A percentile compares a stretch with the other conserved stretches of the same genome.
Evolutionary conservation across 2,329 filamentous ascomycete genomes (phyloP).

Genomic region (Hyphodiscus sp.): DNA sequence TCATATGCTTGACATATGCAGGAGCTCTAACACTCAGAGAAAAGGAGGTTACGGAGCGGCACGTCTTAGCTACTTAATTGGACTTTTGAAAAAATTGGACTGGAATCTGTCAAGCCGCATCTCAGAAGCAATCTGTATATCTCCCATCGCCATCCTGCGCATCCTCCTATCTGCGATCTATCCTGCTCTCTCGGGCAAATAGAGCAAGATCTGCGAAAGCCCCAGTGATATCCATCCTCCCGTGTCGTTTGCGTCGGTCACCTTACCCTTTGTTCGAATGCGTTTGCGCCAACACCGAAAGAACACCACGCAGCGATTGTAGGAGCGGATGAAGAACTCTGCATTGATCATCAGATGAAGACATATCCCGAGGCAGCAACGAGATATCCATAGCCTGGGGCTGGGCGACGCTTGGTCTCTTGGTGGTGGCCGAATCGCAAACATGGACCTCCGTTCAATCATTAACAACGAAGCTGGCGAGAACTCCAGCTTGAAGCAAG

Average conservation of each 20-base stretch:
- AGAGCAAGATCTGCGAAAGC: slow-evolving; percentile 3
- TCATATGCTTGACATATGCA: slow-evolving; percentile 1
- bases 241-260: slow-evolving; percentile 6
- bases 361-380: slow-evolving; percentile 9
- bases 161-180: slow-evolving; percentile 5
- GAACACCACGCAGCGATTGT: slow-evolving; percentile 7
- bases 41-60: neutral
- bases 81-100: slow-evolving; percentile 8
- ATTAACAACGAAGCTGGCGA: slow-evolving; percentile 37
- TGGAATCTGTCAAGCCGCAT: slow-evolving; percentile 5
- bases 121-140: neutral
- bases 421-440: slow-evolving; percentile 24
- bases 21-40: slow-evolving; percentile 6
- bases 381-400: slow-evolving; percentile 19
- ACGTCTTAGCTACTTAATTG: slow-evolving; percentile 7
- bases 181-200: slow-evolving; percentile 5
- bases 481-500: slow-evolving; percentile 22
- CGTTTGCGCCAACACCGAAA: slow-evolving; percentile 23
- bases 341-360: slow-evolving; percentile 21
- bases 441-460: slow-evolving; percentile 47
- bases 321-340: neutral
- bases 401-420: slow-evolving; percentile 19
- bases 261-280: slow-evolving; percentile 15
- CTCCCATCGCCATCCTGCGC: slow-evolving; percentile 2
- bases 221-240: neutral